Conservation (phyloP, 352 stramenopile genomes). For the Thraustochytrium striatum region DNA sequence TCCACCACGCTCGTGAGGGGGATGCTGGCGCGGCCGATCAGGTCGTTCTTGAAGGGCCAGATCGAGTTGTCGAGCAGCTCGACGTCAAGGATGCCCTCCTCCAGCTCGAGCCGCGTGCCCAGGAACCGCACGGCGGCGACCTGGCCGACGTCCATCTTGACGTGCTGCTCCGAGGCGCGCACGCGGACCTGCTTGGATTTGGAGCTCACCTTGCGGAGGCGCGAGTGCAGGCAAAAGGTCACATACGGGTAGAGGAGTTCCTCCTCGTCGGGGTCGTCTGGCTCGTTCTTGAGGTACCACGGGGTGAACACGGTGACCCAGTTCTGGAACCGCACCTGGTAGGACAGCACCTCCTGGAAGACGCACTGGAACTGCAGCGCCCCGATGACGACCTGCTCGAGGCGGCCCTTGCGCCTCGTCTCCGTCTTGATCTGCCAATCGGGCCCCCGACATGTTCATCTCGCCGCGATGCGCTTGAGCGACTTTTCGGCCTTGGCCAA, state of each 20-base stretch:
- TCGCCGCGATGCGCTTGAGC: constrained; percentile 27
- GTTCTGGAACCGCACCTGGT: constrained; percentile 30
- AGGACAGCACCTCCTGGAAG: constrained; percentile 32
- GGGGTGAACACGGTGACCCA: constrained; percentile 3
- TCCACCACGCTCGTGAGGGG: constrained; percentile 20
- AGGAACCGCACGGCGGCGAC: background rate
- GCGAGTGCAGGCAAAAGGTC: constrained; percentile 11
- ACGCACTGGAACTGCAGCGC: constrained; percentile 36
- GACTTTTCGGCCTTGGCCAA: constrained; percentile 40
- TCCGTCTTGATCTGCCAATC: constrained; percentile 40
- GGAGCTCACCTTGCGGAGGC: background rate
- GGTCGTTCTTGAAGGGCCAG: background rate
- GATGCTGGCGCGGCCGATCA: constrained; percentile 8
- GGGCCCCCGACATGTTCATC: constrained; percentile 40
- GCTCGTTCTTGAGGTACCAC: background rate
- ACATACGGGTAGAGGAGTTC: constrained; percentile 16
- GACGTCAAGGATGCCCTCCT: constrained; percentile 10
- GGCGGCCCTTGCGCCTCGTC: constrained; percentile 3
- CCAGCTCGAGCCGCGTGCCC: constrained; percentile 23
- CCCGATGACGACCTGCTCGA: constrained; percentile 14
- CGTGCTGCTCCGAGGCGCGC: background rate
- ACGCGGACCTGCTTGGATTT: background rate
- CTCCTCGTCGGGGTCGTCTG: constrained; percentile 1
- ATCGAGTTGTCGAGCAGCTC: constrained; percentile 6
- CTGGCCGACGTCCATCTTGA: constrained; percentile 5